Conservation (phyloP, 495 filamentous ascomycete genomes). For the Tetracladium setigerum region DNA sequence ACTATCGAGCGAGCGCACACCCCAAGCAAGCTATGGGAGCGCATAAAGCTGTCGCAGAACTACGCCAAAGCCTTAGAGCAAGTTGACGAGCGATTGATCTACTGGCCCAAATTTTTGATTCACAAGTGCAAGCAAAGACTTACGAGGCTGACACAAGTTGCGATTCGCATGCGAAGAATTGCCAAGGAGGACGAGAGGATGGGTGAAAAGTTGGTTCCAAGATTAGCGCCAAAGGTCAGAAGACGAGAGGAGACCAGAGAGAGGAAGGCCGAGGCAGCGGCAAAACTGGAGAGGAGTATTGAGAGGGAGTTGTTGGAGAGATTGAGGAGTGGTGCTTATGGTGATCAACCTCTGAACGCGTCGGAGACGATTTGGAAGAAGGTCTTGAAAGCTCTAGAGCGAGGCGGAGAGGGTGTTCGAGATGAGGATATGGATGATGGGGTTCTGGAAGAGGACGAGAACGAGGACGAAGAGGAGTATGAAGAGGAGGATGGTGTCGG, state of each 20-base stretch:
- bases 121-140: constrained; percentile 98
- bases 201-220: constrained; percentile 85
- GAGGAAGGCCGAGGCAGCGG: constrained; percentile 86
- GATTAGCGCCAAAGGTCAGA: constrained; percentile 86
- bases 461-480: constrained; percentile 54
- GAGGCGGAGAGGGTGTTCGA: constrained; percentile 70
- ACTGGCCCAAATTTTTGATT: constrained; percentile 92
- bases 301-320: constrained; percentile 93
- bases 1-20: constrained; percentile 86
- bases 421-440: constrained; percentile 85
- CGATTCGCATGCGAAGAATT: constrained; percentile 73
- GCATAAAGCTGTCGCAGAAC: constrained; percentile 81
- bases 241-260: constrained; percentile 85
- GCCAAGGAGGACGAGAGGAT: constrained; percentile 82
- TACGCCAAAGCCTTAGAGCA: constrained; percentile 83
- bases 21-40: constrained; percentile 91
- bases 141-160: constrained; percentile 88
- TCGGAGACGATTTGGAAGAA: constrained; percentile 96
- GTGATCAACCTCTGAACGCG: constrained; percentile 88
- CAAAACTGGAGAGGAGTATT: constrained; percentile 92
- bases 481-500: constrained; percentile 65
- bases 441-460: constrained; percentile 73
- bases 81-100: constrained; percentile 81
- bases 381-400: constrained; percentile 85
- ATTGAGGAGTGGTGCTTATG: constrained; percentile 87